Evolutionary conservation across 306 rosid genomes (phyloP).

Genomic region (Psophocarpus tetragonolobus): DNA sequence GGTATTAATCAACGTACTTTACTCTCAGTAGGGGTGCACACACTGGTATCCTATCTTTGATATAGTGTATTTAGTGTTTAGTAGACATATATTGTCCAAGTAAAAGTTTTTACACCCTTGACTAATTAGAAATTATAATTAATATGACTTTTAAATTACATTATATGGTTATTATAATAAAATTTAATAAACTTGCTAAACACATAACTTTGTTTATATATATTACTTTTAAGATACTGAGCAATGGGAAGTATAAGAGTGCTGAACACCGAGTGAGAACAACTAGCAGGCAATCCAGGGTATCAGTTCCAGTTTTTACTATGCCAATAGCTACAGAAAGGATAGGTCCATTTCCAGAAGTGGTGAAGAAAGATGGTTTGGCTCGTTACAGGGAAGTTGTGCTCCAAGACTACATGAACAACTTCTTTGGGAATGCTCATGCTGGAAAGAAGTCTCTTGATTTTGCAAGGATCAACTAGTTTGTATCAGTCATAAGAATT

Average conservation of each 20-base stretch:
- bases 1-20: too few relatives aligned
- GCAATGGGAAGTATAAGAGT: conserved; percentile 69
- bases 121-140: too few relatives aligned
- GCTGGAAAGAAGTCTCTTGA: conserved; percentile 66
- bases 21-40: too few relatives aligned
- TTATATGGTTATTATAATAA: too few relatives aligned
- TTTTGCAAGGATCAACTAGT: conserved; percentile 37
- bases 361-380: conserved; percentile 48
- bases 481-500: not conserved
- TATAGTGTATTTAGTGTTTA: too few relatives aligned
- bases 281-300: conserved; percentile 54
- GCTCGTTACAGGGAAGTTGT: conserved; percentile 52
- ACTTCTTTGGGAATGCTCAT: conserved; percentile 58
- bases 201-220: not conserved
- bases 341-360: conserved; percentile 53
- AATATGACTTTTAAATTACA: too few relatives aligned
- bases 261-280: conserved; percentile 63
- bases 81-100: too few relatives aligned
- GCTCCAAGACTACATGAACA: conserved; percentile 57
- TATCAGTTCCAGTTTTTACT: conserved; percentile 55
- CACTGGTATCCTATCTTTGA: too few relatives aligned
- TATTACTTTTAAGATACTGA: conserved; percentile 43
- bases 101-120: too few relatives aligned
- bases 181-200: too few relatives aligned
- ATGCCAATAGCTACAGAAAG: conserved; percentile 34